Conservation (phyloP, 129 eudicot genomes). For the Saussurea involucrata region DNA sequence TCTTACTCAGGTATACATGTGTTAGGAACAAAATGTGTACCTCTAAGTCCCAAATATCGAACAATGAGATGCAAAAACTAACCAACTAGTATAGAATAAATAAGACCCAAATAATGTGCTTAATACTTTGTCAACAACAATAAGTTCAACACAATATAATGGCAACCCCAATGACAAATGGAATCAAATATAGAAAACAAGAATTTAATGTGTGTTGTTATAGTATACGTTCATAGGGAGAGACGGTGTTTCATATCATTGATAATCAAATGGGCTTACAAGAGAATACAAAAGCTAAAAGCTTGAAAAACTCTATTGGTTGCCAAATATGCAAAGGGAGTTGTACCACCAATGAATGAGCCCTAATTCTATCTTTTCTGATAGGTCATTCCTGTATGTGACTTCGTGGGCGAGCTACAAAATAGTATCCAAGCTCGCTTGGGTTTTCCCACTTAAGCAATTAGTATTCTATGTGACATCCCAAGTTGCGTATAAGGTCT, state of each 20-base stretch:
- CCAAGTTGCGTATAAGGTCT: neutral
- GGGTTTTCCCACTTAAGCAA: neutral
- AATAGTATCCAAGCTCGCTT: neutral
- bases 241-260: no score
- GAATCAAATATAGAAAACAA: neutral
- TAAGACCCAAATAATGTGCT: neutral
- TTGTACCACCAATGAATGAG: neutral
- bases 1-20: constrained; percentile 30
- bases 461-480: neutral
- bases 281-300: neutral
- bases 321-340: neutral
- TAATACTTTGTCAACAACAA: neutral
- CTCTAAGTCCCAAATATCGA: neutral
- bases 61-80: neutral
- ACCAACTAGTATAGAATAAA: neutral
- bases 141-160: neutral
- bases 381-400: neutral
- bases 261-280: neutral
- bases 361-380: no score
- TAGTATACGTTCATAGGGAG: no score
- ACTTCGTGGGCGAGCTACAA: no score
- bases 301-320: neutral
- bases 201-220: neutral
- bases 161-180: neutral
- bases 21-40: neutral